These are phyloP conservation scores for Aureobasidium melanogenum DNA, from an alignment of 2,329 filamentous ascomycete species.

Conservation along the genomic window DNA sequence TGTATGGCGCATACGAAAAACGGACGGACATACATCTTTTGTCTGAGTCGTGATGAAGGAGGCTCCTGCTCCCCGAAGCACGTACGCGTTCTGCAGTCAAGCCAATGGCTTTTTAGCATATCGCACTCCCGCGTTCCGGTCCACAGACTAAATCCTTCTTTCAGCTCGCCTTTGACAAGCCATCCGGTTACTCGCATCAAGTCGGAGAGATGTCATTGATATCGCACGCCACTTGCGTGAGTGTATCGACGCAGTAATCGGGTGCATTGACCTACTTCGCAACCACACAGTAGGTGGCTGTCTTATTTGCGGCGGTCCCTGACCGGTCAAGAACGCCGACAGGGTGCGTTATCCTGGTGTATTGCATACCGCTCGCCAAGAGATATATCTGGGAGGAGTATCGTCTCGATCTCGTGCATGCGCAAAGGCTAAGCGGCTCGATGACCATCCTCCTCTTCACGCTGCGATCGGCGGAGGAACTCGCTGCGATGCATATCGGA, in stretches of 20 bases:
- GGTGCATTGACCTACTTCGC: neutral
- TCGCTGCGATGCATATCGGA: neutral
- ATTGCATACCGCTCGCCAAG: neutral
- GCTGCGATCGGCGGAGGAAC: neutral
- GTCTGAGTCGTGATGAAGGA: neutral
- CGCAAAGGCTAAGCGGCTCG: neutral
- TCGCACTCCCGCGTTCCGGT: neutral
- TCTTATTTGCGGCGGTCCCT: neutral
- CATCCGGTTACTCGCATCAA: neutral
- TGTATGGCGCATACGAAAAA: neutral
- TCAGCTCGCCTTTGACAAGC: slow-evolving; percentile 2
- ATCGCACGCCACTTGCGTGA: neutral
- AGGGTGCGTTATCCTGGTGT: neutral
- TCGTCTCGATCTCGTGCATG: neutral
- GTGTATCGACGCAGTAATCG: neutral
- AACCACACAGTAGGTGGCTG: slow-evolving; percentile 2
- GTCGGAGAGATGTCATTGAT: neutral
- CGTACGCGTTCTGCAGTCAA: neutral
- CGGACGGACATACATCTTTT: neutral
- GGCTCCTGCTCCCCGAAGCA: neutral
- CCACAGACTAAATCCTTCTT: neutral
- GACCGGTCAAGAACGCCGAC: neutral
- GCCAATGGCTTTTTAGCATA: neutral
- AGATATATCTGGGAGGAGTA: neutral
- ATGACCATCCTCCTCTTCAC: neutral